These are phyloP conservation scores for Zygotorulaspora sp. DNA, from an alignment of 805 yeast species.

Conservation along the genomic window DNA sequence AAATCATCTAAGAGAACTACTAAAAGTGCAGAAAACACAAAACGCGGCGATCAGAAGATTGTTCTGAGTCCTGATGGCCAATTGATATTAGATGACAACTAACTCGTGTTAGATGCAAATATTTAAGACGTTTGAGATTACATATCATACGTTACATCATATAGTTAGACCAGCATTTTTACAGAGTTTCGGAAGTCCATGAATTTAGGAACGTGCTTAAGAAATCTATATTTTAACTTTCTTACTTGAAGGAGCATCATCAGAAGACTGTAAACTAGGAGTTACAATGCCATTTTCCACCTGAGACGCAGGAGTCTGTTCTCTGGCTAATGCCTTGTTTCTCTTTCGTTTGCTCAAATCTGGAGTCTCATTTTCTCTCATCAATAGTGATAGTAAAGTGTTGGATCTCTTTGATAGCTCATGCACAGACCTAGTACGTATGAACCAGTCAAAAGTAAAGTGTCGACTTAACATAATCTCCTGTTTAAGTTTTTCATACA, in stretches of 20 bases:
- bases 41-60: conserved; percentile 5
- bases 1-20: conserved; percentile 7
- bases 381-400: conserved; percentile 61
- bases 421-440: conserved; percentile 64
- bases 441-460: conserved; percentile 70
- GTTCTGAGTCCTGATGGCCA: conserved; percentile 11
- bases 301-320: conserved; percentile 20
- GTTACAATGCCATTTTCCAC: conserved; percentile 10
- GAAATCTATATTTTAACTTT: conserved; percentile 9
- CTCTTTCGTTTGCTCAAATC: conserved; percentile 49
- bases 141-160: no score
- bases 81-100: conserved; percentile 7
- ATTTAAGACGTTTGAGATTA: no score
- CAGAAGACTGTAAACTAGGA: conserved; percentile 7
- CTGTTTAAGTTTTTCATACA: conserved; percentile 60
- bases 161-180: no score
- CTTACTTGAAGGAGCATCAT: conserved; percentile 16
- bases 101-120: no score
- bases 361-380: conserved; percentile 65
- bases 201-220: neutral
- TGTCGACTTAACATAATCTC: conserved; percentile 56
- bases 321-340: conserved; percentile 19
- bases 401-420: conserved; percentile 67
- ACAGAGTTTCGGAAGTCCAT: no score
- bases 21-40: neutral